A percentile compares a stretch with the other conserved stretches of the same genome.
Conservation (phyloP, 2,329 filamentous ascomycete genomes). For the Colletotrichum scovillei region DNA sequence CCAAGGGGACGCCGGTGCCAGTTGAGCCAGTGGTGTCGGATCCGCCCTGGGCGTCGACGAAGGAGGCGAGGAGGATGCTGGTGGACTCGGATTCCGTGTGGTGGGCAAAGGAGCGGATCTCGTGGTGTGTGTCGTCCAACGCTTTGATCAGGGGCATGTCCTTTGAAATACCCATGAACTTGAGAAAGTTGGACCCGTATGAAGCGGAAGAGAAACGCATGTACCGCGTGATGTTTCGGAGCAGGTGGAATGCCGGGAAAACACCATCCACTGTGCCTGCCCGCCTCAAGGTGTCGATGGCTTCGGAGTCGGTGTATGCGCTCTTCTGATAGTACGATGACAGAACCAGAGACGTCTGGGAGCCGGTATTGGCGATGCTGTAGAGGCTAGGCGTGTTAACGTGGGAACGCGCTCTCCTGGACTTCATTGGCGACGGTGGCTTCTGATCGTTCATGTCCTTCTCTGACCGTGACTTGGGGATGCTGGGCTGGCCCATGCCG, state of each 20-base stretch:
- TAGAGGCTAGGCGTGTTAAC: conserved; percentile 66
- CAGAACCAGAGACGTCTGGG: conserved; percentile 64
- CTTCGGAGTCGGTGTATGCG: conserved; percentile 59
- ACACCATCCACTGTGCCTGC: conserved; percentile 68
- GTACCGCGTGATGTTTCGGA: conserved; percentile 72
- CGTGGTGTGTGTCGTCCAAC: conserved; percentile 64
- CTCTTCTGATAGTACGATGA: conserved; percentile 61
- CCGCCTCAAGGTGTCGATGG: conserved; percentile 59
- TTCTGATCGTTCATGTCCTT: conserved; percentile 43
- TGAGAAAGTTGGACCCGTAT: conserved; percentile 73
- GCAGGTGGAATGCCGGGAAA: conserved; percentile 69
- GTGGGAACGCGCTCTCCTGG: conserved; percentile 45
- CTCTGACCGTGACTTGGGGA: conserved; percentile 48
- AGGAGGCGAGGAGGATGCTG: conserved; percentile 75
- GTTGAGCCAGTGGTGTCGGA: conserved; percentile 73
- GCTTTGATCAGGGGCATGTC: conserved; percentile 54
- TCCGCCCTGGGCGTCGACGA: conserved; percentile 76
- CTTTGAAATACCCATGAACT: conserved; percentile 70
- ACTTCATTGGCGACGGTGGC: conserved; percentile 31
- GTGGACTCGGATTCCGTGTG: conserved; percentile 69
- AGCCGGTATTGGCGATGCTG: conserved; percentile 67
- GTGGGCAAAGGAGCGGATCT: conserved; percentile 72
- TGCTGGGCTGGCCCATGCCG: conserved; percentile 42
- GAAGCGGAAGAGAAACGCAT: conserved; percentile 75
- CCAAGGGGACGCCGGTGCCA: conserved; percentile 74